phyloP scores from a whole-genome alignment of 1,139 yeast species.

The Nakaseomyces uthaithaninus region DNA sequence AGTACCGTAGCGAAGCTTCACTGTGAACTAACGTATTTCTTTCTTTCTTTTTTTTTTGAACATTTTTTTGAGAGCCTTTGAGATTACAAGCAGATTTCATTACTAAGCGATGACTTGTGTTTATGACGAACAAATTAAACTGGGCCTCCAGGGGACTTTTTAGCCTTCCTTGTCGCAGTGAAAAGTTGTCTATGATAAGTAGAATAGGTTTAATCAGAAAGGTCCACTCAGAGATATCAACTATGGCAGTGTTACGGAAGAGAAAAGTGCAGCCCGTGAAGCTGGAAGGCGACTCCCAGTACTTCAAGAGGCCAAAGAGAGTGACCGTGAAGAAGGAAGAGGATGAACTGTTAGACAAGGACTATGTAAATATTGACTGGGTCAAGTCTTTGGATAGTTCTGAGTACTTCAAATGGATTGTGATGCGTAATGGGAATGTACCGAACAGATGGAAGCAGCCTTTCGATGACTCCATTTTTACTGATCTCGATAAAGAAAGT shows the following conservation, averaged over 20 bases:
- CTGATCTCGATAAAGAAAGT: conserved; percentile 9
- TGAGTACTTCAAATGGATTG: conserved; percentile 25
- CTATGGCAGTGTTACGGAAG: conserved; percentile 3
- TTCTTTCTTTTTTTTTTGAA: not conserved
- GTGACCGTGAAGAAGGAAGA: not conserved
- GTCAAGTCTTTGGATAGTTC: conserved; percentile 23
- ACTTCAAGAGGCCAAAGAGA: conserved; percentile 1
- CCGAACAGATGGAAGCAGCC: conserved; percentile 23
- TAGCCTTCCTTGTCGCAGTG: no score
- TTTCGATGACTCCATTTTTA: conserved; percentile 11
- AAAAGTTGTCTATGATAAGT: not conserved
- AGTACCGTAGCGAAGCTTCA: no score
- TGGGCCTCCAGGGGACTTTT: no score
- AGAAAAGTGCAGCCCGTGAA: not conserved
- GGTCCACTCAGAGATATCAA: no score
- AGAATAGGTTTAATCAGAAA: not conserved
- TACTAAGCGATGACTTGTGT: not conserved
- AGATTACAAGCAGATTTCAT: not conserved
- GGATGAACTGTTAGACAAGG: not conserved
- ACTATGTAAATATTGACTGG: conserved; percentile 20
- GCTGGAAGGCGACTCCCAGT: not conserved
- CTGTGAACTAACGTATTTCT: no score
- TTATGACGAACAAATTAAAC: no score
- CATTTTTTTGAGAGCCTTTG: not conserved
- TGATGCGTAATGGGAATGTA: conserved; percentile 22